Conservation (phyloP, 257 asterid genomes). For the Datura wrightii region DNA sequence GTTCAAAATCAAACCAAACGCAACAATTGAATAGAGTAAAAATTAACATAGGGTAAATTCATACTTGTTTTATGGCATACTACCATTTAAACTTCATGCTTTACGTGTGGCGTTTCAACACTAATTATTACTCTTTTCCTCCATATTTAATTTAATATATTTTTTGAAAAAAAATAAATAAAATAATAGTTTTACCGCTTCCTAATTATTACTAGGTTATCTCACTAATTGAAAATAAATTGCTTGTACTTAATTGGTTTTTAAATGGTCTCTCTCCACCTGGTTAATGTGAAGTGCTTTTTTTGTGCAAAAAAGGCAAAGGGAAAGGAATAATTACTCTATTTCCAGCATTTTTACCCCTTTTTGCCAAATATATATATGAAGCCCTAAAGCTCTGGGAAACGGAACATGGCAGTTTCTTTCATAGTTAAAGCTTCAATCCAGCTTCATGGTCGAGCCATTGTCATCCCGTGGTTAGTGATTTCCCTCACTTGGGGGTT, state of each 20-base stretch:
- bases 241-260: too few relatives aligned
- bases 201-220: too few relatives aligned
- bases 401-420: slow-evolving; percentile 45
- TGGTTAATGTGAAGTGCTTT: too few relatives aligned
- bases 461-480: slow-evolving; percentile 60
- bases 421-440: slow-evolving; percentile 48
- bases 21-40: too few relatives aligned
- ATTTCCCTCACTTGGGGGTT: neutral
- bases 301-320: neutral
- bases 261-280: too few relatives aligned
- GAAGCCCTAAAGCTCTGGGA: slow-evolving; percentile 5
- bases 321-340: neutral
- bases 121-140: neutral
- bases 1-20: neutral
- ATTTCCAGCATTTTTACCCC: neutral
- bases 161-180: too few relatives aligned
- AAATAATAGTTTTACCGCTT: too few relatives aligned
- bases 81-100: neutral
- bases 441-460: slow-evolving; percentile 46
- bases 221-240: too few relatives aligned
- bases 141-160: too few relatives aligned
- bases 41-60: neutral
- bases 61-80: neutral
- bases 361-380: neutral
- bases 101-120: neutral